phyloP scores from a whole-genome alignment of 2,329 filamentous ascomycete species.

The Cercospora nicotianae region DNA sequence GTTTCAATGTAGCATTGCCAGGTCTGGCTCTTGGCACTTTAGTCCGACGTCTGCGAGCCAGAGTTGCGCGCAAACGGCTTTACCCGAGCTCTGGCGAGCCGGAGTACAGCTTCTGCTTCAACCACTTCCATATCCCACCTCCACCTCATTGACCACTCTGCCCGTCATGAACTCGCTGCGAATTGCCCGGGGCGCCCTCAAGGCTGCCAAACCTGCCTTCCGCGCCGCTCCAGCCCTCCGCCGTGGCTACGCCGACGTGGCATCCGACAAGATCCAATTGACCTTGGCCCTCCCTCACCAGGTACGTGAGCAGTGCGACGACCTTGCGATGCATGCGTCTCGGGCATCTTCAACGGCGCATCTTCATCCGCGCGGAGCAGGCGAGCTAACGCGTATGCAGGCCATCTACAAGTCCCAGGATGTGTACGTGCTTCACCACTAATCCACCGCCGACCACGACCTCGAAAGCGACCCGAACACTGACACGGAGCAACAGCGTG shows the following conservation, averaged over 20 bases:
- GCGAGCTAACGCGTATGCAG: constrained; percentile 41
- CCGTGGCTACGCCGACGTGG: constrained; percentile 74
- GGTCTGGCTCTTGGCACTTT: neutral
- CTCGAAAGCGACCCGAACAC: constrained; percentile 22
- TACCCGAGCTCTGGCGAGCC: neutral
- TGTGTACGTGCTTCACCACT: constrained; percentile 57
- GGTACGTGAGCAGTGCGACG: constrained; percentile 60
- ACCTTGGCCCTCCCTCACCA: constrained; percentile 96
- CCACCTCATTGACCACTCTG: constrained; percentile 11
- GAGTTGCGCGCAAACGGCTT: neutral
- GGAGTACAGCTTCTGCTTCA: constrained; percentile 8
- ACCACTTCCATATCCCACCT: constrained; percentile 5
- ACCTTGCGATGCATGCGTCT: neutral
- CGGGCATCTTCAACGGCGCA: neutral
- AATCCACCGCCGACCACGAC: constrained; percentile 15
- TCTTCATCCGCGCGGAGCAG: neutral
- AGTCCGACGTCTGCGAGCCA: neutral
- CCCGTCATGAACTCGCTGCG: constrained; percentile 87
- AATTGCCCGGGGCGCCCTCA: constrained; percentile 84
- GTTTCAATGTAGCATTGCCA: neutral
- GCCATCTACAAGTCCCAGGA: constrained; percentile 69
- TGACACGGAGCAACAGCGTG: constrained; percentile 59
- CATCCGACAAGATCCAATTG: constrained; percentile 77
- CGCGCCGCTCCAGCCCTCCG: constrained; percentile 75
- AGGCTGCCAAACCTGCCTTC: constrained; percentile 75